Evolutionary conservation across 345 rosid genomes (phyloP).

Genomic region (Microcos paniculata): DNA sequence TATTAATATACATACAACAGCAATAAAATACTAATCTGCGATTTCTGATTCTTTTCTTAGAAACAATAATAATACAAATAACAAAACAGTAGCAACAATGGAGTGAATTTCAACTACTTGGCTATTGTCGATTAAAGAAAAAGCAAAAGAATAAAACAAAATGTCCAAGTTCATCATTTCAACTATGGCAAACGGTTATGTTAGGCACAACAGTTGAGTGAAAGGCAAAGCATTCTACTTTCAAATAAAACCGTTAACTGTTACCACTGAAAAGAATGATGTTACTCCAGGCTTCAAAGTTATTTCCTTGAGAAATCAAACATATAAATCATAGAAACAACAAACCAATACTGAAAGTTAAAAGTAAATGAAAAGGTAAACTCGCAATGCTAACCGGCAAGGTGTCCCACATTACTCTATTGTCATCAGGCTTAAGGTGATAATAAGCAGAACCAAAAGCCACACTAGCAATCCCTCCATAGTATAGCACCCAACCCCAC

Average conservation of each 20-base stretch:
- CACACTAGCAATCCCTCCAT: conserved; percentile 58
- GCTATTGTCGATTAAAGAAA: not conserved
- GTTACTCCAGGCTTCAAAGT: not conserved
- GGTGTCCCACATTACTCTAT: conserved; percentile 66
- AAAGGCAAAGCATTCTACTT: not conserved
- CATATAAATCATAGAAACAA: not conserved
- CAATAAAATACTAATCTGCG: not conserved
- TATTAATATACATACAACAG: not conserved
- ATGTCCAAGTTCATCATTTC: not conserved
- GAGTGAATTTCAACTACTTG: not conserved
- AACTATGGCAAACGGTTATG: not conserved
- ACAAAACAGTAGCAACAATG: not conserved
- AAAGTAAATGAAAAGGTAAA: conserved; percentile 11
- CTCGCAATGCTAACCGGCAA: conserved; percentile 66
- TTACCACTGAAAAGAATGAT: not conserved
- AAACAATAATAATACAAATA: not conserved
- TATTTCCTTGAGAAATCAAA: not conserved
- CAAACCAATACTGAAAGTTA: not conserved
- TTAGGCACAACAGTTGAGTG: not conserved
- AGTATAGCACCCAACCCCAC: conserved; percentile 79
- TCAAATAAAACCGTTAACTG: not conserved
- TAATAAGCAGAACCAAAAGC: conserved; percentile 90
- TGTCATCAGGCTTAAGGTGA: conserved; percentile 80
- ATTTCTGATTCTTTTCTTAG: not conserved
- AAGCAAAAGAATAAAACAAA: not conserved